A percentile compares a stretch with the other conserved stretches of the same genome.
Evolutionary conservation across 306 rosid species (phyloP).

Genomic region (Clitoria ternatea): DNA sequence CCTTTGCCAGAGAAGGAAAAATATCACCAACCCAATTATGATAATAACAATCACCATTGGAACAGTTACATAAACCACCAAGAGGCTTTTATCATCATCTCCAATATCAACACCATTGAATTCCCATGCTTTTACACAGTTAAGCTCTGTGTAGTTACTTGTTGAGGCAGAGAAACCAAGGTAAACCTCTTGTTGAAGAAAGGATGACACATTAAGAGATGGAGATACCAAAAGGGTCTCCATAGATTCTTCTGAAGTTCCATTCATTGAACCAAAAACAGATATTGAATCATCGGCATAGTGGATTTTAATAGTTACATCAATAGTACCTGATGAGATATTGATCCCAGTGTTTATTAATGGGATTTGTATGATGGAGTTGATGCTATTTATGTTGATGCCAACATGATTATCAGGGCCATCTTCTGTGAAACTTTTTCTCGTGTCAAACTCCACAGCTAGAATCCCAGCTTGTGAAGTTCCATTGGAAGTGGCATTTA

Average conservation of each 20-base stretch:
- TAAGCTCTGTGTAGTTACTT: constrained; percentile 40
- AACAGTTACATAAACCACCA: constrained; percentile 51
- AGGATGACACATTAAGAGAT: constrained; percentile 31
- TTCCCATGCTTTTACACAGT: constrained; percentile 57
- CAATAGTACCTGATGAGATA: constrained; percentile 19
- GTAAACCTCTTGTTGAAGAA: constrained; percentile 31
- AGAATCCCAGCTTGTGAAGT: constrained; percentile 36
- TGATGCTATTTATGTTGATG: constrained; percentile 50
- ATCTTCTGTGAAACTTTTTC: constrained; percentile 42
- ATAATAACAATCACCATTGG: background rate
- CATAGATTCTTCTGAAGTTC: background rate
- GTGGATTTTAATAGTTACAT: constrained; percentile 15
- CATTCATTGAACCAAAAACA: constrained; percentile 25
- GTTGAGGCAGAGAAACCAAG: constrained; percentile 80
- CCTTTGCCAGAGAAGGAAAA: constrained; percentile 23
- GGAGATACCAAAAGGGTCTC: constrained; percentile 29
- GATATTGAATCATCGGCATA: constrained; percentile 20
- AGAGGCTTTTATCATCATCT: background rate
- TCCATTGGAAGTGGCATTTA: constrained; percentile 49
- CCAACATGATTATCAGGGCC: constrained; percentile 63
- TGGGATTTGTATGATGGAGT: constrained; percentile 34
- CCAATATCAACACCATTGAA: constrained; percentile 27
- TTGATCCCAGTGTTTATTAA: constrained; percentile 15
- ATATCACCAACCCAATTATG: constrained; percentile 19
- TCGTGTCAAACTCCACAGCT: constrained; percentile 76